Evolutionary conservation across 2,329 filamentous ascomycete species (phyloP).

Genomic region (Ascochyta clinopodiicola): DNA sequence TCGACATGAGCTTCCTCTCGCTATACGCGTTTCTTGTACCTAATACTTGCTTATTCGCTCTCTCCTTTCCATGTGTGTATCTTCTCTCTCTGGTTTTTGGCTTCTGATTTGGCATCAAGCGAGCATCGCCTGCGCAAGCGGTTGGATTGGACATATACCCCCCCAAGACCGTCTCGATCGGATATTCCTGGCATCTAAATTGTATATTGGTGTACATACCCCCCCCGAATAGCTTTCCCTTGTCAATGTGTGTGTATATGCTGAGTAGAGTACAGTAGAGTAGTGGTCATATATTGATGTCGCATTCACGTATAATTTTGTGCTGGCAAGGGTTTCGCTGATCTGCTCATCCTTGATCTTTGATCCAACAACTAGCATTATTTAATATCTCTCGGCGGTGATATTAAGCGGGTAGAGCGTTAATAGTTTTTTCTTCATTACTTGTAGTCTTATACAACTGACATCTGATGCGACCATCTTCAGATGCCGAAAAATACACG

Average conservation of each 20-base stretch:
- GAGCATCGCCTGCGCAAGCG: constrained; percentile 20
- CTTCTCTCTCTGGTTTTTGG: constrained; percentile 4
- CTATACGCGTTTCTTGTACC: constrained; percentile 14
- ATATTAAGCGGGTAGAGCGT: too few relatives aligned
- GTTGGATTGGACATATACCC: constrained; percentile 39
- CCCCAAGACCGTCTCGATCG: constrained; percentile 25
- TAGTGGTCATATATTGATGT: too few relatives aligned
- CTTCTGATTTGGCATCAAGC: constrained; percentile 13
- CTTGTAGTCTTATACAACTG: too few relatives aligned
- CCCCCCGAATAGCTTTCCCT: not conserved
- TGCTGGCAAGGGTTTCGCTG: too few relatives aligned
- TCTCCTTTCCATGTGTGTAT: not conserved
- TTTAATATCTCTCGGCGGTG: too few relatives aligned
- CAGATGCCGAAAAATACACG: too few relatives aligned
- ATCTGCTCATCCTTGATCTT: too few relatives aligned
- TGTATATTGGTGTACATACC: constrained; percentile 16
- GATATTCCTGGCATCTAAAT: constrained; percentile 20
- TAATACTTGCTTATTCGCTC: constrained; percentile 23
- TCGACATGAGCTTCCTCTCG: constrained; percentile 14
- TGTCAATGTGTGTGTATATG: not conserved
- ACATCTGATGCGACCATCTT: too few relatives aligned
- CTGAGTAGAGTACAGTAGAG: too few relatives aligned
- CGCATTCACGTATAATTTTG: too few relatives aligned
- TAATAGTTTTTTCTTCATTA: too few relatives aligned
- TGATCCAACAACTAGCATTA: too few relatives aligned